Evolutionary conservation across 108 stramenopile genomes (phyloP).

Genomic region (Cyclotella cryptica): DNA sequence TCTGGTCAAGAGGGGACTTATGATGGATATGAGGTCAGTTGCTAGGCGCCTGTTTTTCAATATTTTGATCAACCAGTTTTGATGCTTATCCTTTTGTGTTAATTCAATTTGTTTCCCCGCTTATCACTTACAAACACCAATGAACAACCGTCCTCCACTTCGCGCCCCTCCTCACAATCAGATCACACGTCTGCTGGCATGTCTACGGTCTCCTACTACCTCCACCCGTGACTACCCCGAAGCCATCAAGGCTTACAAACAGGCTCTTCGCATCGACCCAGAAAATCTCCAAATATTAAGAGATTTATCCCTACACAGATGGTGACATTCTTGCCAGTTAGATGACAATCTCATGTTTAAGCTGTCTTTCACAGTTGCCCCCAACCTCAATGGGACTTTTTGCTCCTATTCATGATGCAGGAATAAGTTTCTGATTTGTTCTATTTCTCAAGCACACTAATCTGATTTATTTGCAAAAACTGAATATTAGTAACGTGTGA

Average conservation of each 20-base stretch:
- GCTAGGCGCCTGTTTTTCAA: too few species aligned
- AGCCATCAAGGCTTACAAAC: slow-evolving; percentile 99
- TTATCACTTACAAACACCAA: not conserved
- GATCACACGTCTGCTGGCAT: slow-evolving; percentile 99
- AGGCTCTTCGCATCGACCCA: slow-evolving; percentile 93
- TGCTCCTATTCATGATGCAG: too few species aligned
- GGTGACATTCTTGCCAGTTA: too few species aligned
- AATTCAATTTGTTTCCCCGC: not conserved
- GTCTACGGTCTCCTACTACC: slow-evolving; percentile 96
- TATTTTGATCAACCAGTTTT: not conserved
- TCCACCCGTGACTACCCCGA: slow-evolving; percentile 95
- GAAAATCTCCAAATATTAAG: slow-evolving; percentile 95
- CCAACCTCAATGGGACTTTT: too few species aligned
- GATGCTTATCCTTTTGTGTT: not conserved
- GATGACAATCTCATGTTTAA: too few species aligned
- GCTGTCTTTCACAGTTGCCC: too few species aligned
- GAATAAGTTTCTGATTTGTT: too few species aligned
- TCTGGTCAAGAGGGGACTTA: slow-evolving; percentile 90
- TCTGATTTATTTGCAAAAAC: too few species aligned
- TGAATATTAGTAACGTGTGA: too few species aligned
- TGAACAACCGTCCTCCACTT: not conserved
- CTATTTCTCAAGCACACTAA: too few species aligned
- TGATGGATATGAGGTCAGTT: slow-evolving; percentile 91
- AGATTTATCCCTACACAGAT: slow-evolving; percentile 90
- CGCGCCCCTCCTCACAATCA: slow-evolving; percentile 21